Base-by-base conservation (phyloP, 1,284 basidiomycete genomes). In the Boletus semigastroideus region DNA sequence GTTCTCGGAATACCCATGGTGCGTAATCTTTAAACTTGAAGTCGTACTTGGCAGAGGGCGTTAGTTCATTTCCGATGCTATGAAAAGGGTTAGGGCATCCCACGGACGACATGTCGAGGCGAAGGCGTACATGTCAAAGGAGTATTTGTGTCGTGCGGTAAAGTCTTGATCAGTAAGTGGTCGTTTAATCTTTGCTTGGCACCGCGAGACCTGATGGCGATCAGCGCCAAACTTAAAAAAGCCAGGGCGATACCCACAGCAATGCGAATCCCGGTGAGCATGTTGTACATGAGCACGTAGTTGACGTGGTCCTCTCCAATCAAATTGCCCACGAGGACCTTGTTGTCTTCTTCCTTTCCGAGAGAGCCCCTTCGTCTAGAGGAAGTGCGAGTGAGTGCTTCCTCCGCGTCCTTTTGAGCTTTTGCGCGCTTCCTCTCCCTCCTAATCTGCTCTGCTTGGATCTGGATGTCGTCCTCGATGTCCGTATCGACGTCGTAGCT, bases 21-120 rank as follows among this genome's bases (percentile, higher is more conserved):
- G 96, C 94, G 68, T 99, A 99, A 70, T 98, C 96, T 72, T 99
- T 99, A 80, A 99, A 99, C 73, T 99, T 99, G 80, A 96, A 96
- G 70, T 96, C 93, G 72, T 96, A 95, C 71, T 88, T 92, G 6
- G 95, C 95, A 0, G 93, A 96, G 0, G 96, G 96, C 7, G 95
- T 98, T 42, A 99, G 78, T 73, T 98, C 96, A 71, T 98, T 98
- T 17, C 96, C 96, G 65, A 98, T 82, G 59, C 91, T 93, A 63
- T 40, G 12, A 45, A 22, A 46, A 27, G 44, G 20, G 52, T 68
- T 17, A 65, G 55, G 25, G 16, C 49, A 36, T 42, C 39, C 41
- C 52, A 40, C 40, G 14, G 34, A 53, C n/a, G 16, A 37, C 36
- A 12, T 11, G 9, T 20, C 9, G 31, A 41, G 20, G 22, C 11